Percentiles rank a stretch among this genome's conserved stretches.
Conservation (phyloP, 2,329 filamentous ascomycete species). For the Magnaporthiopsis rhizophila region DNA sequence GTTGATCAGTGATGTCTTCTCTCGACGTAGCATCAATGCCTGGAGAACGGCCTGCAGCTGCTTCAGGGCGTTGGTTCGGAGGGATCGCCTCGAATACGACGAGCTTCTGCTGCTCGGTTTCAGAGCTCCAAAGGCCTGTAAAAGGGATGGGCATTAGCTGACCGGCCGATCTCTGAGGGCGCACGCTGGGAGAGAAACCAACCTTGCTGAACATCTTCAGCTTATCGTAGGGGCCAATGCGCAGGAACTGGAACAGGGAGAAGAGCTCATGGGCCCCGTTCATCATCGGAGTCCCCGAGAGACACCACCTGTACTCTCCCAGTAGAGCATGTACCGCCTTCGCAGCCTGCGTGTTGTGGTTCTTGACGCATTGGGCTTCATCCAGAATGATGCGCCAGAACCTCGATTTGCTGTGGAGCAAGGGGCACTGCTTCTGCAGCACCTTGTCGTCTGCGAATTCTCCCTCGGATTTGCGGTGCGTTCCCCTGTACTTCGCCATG, state of each 20-base stretch:
- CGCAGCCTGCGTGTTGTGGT: conserved; percentile 54
- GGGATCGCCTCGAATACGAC: conserved; percentile 29
- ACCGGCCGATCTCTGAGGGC: conserved; percentile 10
- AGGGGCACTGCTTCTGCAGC: conserved; percentile 35
- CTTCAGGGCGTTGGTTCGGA: conserved; percentile 54
- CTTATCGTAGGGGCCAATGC: conserved; percentile 65
- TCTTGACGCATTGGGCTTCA: conserved; percentile 77
- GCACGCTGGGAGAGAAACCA: conserved; percentile 17
- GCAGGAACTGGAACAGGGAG: conserved; percentile 68
- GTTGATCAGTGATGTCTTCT: conserved; percentile 71
- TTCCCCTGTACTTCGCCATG: conserved; percentile 43
- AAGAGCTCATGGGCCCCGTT: conserved; percentile 73
- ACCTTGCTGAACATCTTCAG: conserved; percentile 53
- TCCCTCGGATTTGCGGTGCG: conserved; percentile 18
- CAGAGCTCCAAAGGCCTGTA: conserved; percentile 32
- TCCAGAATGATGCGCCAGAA: conserved; percentile 71
- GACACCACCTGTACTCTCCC: conserved; percentile 59
- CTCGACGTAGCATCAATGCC: conserved; percentile 73
- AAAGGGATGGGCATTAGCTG: conserved; percentile 10
- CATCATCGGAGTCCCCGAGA: conserved; percentile 85
- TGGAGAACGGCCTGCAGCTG: conserved; percentile 69
- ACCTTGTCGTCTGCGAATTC: conserved; percentile 21
- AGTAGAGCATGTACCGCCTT: conserved; percentile 51
- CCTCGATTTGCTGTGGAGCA: conserved; percentile 50
- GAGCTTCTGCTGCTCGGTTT: conserved; percentile 16